Base-by-base conservation (phyloP, 805 yeast species). In the Wickerhamiella occidentalis region DNA sequence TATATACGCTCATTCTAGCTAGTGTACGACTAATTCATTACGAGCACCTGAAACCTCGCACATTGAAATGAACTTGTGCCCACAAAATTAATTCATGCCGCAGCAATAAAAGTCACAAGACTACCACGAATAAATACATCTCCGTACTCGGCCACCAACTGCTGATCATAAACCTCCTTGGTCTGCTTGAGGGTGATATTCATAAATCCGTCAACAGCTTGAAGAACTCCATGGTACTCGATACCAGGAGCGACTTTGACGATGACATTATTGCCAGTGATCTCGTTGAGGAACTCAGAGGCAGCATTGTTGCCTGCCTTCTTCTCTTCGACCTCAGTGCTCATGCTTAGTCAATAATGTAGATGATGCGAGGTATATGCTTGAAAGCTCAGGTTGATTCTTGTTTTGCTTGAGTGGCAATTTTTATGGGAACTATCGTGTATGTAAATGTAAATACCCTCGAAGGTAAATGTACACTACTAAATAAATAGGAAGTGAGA, bases 181-280 rank as follows among this genome's bases (percentile, higher is more conserved):
- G 94, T 78, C 53, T 79, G 74, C 49, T 83, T 86, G 55, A 92
- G 72, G 1, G 90, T 94, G 45, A 92, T 82, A 67, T 92, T 92
- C 96, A 92, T 87, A 69, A 80, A 92, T 7, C 97, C 97, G 63
- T 92, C 98, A 51, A 92, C 88, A 37, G 96, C 85, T 58, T 85
- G 90, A 54, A 85, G 72, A 45, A 67, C 67, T 55, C 90, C 94
- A 42, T 72, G 76, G 66, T 86, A 92, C 52, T 85, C 85, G 53
- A 88, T 79, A 12, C 96, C 97, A 30, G 92, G 84, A 62, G 82
- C 77, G 49, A 88, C 75, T 64, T 84, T 86, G 25, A 92, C 96
- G 36, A 80, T 68, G 19, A 92, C 96, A 15, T 76, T 69, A 46
- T 80, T 75, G 43, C 95, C 94, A 22, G 83, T 80, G 51, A 92